These are phyloP conservation scores for Seiridium unicorne DNA, from an alignment of 2,329 filamentous ascomycete genomes.

Conservation along the genomic window DNA sequence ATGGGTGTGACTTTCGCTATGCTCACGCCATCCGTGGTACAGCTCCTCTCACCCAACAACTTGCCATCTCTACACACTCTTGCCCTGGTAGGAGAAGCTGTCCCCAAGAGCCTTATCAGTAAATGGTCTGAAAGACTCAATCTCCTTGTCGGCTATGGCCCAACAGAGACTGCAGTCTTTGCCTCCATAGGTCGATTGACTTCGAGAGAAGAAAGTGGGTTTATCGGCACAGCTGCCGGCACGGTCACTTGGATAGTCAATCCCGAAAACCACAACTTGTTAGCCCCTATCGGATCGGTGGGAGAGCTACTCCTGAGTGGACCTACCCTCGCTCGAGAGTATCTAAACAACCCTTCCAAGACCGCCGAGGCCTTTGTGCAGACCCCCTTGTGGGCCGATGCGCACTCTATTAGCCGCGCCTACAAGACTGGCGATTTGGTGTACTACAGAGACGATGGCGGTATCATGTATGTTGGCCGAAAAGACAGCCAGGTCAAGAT, in stretches of 20 bases:
- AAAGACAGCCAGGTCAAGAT: constrained; percentile 12
- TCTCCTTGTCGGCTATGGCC: constrained; percentile 2
- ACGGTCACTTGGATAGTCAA: constrained; percentile 9
- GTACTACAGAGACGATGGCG: constrained; percentile 29
- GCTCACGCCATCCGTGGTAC: constrained; percentile 3
- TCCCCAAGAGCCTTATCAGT: not conserved
- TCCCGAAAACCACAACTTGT: constrained; percentile 6
- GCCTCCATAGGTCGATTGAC: constrained; percentile 2
- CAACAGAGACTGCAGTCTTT: constrained; percentile 5
- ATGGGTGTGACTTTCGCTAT: not conserved
- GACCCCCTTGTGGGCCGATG: constrained; percentile 13
- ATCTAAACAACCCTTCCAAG: constrained; percentile 24
- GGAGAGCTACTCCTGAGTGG: constrained; percentile 18
- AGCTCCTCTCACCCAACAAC: not conserved
- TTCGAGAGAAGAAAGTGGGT: not conserved
- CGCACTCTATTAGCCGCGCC: constrained; percentile 17
- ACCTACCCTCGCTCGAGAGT: constrained; percentile 20
- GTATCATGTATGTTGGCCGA: constrained; percentile 19
- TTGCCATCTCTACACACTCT: not conserved
- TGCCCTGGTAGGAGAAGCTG: constrained; percentile 2
- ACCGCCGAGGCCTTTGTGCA: constrained; percentile 21
- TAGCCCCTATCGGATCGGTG: constrained; percentile 12
- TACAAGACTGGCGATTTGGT: constrained; percentile 41
- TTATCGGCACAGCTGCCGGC: constrained; percentile 25
- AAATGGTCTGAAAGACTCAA: not conserved